Percentiles rank a stretch among this genome's conserved stretches.
These are phyloP conservation scores for Chlorella sp. DNA, from an alignment of 139 green algal genomes.

Conservation along the genomic window DNA sequence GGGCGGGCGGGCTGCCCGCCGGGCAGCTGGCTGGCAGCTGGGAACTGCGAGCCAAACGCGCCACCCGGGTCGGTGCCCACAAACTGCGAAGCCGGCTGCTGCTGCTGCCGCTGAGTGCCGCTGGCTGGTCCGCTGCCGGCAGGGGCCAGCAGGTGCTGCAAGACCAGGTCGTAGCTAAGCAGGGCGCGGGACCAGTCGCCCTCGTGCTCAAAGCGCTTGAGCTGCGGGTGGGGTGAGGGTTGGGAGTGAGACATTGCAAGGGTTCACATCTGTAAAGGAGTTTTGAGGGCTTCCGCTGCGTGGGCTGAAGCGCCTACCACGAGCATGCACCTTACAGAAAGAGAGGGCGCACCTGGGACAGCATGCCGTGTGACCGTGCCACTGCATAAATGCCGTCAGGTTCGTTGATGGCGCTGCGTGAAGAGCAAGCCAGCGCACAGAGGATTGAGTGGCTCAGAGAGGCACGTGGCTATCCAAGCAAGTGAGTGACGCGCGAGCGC, in stretches of 20 bases:
- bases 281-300: too few species aligned
- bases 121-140: not conserved
- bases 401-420: constrained; percentile 62
- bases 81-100: not conserved
- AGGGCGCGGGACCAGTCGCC: constrained; percentile 70
- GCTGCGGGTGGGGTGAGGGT: constrained; percentile 33
- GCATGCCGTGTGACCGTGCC: constrained; percentile 47
- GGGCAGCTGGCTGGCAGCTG: not conserved
- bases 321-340: too few species aligned
- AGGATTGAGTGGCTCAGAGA: too few species aligned
- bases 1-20: not conserved
- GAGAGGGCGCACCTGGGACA: constrained; percentile 41
- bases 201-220: constrained; percentile 69
- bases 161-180: constrained; percentile 55
- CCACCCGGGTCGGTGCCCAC: too few species aligned
- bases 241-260: too few species aligned
- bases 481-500: too few species aligned
- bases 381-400: constrained; percentile 87
- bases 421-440: too few species aligned
- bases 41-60: too few species aligned
- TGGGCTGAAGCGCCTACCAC: too few species aligned
- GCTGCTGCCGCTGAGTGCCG: not conserved
- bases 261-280: too few species aligned
- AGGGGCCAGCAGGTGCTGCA: constrained; percentile 29
- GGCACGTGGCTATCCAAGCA: too few species aligned